These are phyloP conservation scores for Trametes coccinea DNA, from an alignment of 768 basidiomycete species.

Conservation along the genomic window DNA sequence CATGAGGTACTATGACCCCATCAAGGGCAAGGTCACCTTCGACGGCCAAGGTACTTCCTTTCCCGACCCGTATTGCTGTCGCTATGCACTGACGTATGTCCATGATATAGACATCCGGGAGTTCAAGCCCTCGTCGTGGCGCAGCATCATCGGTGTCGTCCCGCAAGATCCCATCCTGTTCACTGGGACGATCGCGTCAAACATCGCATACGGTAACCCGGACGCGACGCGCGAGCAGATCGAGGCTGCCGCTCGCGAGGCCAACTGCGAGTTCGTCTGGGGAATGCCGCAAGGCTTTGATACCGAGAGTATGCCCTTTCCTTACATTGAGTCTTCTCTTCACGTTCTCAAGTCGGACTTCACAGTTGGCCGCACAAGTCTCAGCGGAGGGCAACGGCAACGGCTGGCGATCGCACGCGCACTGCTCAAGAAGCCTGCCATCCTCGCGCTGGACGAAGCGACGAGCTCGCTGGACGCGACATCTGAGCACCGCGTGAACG, in stretches of 20 bases:
- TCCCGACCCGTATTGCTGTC: background rate
- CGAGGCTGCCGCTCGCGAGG: conserved; percentile 83
- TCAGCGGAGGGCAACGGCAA: conserved; percentile 81
- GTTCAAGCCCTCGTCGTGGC: conserved; percentile 85
- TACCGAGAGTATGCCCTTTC: conserved; percentile 68
- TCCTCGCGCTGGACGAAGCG: conserved; percentile 88
- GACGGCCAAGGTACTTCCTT: conserved; percentile 72
- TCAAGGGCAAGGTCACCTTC: conserved; percentile 78
- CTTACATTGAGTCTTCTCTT: too few species aligned
- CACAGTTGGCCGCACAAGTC: conserved; percentile 64
- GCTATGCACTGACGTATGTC: background rate
- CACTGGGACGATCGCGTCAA: conserved; percentile 90
- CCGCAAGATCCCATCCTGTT: conserved; percentile 88
- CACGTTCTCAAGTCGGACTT: background rate
- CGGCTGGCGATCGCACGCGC: conserved; percentile 85
- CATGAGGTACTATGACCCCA: conserved; percentile 86
- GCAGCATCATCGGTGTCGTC: conserved; percentile 87
- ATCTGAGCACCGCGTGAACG: conserved; percentile 85
- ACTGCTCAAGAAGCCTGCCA: conserved; percentile 82
- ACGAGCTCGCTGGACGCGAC: conserved; percentile 88
- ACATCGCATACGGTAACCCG: conserved; percentile 86
- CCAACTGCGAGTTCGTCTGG: conserved; percentile 97
- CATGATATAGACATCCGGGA: conserved; percentile 72
- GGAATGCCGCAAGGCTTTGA: conserved; percentile 93
- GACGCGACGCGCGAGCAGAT: conserved; percentile 79